A percentile compares a stretch with the other conserved stretches of the same genome.
phyloP scores from a whole-genome alignment of 305 asterid species.

The Solanum hybrid region DNA sequence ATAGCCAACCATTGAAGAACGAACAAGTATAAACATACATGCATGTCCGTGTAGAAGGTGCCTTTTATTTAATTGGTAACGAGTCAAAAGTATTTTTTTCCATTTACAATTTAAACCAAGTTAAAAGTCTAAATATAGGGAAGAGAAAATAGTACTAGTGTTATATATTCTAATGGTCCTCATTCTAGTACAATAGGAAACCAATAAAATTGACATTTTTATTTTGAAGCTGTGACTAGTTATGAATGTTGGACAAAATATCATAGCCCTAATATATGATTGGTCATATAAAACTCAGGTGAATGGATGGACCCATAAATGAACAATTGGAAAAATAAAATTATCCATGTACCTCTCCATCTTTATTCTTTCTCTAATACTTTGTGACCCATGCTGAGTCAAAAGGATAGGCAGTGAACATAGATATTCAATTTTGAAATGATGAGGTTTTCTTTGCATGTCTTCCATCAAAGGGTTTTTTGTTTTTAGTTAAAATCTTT shows the following conservation, averaged over 20 bases:
- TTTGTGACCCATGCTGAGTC: conserved; percentile 50
- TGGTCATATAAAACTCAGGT: conserved; percentile 10
- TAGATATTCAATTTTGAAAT: conserved; percentile 23
- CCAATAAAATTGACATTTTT: neutral
- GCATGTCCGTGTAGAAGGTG: neutral
- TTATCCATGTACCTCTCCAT: neutral
- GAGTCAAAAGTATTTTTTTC: too few relatives aligned
- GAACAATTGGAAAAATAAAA: neutral
- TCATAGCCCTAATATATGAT: neutral
- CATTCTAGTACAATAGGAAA: neutral
- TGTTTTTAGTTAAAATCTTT: neutral
- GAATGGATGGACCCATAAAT: conserved; percentile 22
- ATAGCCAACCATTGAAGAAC: neutral
- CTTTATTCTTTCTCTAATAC: conserved; percentile 12
- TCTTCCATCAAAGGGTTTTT: neutral
- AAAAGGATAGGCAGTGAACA: conserved; percentile 32
- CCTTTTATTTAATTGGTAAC: neutral
- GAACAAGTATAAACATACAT: neutral
- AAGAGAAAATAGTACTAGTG: neutral
- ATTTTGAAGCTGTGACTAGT: neutral
- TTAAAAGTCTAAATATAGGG: neutral
- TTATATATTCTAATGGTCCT: neutral
- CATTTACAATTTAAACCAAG: neutral
- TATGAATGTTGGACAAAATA: conserved; percentile 4
- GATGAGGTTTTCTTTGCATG: conserved; percentile 15